phyloP scores from a whole-genome alignment of 495 filamentous ascomycete genomes.

The Daldinia decipiens region DNA sequence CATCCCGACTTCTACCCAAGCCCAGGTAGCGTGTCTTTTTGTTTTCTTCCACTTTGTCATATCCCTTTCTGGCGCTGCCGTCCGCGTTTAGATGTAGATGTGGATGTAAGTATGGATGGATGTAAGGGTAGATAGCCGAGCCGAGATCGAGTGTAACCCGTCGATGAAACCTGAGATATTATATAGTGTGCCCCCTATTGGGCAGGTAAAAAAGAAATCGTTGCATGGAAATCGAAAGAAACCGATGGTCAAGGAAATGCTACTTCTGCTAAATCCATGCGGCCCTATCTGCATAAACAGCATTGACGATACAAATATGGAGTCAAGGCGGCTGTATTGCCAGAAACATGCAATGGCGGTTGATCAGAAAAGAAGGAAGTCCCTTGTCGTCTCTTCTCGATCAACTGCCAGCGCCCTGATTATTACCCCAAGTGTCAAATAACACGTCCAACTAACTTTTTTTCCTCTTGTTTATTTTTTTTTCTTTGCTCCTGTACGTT shows the following conservation, averaged over 20 bases:
- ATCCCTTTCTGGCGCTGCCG: not conserved
- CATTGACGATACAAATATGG: not conserved
- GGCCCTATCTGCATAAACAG: no score
- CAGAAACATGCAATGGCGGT: not conserved
- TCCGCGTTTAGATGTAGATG: conserved; percentile 11
- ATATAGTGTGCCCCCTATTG: conserved; percentile 18
- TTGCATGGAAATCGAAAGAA: not conserved
- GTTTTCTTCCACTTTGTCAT: not conserved
- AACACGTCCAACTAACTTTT: not conserved
- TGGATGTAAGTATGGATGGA: not conserved
- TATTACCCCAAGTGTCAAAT: not conserved
- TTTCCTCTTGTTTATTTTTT: not conserved
- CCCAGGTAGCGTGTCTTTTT: not conserved
- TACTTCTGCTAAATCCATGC: not conserved
- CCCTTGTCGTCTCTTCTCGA: not conserved
- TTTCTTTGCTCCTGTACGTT: not conserved
- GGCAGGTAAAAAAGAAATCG: not conserved
- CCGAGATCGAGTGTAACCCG: conserved; percentile 37
- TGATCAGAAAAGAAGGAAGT: not conserved
- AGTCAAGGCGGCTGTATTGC: not conserved
- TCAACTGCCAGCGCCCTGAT: not conserved
- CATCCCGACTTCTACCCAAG: not conserved
- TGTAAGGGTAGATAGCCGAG: conserved; percentile 37
- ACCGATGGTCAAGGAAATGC: not conserved
- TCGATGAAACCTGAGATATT: conserved; percentile 30